phyloP scores from a whole-genome alignment of 768 basidiomycete genomes.

The Russula vinacea region DNA sequence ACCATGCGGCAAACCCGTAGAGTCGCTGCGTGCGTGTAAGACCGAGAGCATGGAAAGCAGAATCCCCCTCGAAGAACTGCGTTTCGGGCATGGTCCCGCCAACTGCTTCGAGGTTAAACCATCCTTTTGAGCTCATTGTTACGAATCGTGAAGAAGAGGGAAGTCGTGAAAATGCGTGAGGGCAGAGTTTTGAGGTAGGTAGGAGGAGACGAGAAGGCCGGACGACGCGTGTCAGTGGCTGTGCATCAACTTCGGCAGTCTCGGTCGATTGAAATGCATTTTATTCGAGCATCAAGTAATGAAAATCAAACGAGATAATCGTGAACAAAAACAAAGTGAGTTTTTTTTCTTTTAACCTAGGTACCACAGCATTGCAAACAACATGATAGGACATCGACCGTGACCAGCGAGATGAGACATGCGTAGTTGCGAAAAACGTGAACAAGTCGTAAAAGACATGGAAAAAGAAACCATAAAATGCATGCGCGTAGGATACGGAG shows the following conservation, averaged over 20 bases:
- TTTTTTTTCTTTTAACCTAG: not conserved
- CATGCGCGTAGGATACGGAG: constrained; percentile 4
- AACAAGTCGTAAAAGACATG: constrained; percentile 20
- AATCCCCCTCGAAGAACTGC: constrained; percentile 84
- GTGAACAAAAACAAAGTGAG: not conserved
- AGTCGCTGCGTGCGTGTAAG: constrained; percentile 76
- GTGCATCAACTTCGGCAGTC: not conserved
- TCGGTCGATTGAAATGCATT: not conserved
- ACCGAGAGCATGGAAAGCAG: constrained; percentile 77
- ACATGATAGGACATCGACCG: constrained; percentile 24
- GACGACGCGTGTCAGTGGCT: constrained; percentile 1
- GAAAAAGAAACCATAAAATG: constrained; percentile 1
- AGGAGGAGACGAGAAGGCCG: not conserved
- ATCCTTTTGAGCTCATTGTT: constrained; percentile 64
- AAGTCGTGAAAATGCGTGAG: constrained; percentile 7
- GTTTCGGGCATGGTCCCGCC: constrained; percentile 64
- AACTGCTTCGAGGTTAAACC: constrained; percentile 80
- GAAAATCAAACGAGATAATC: too few species aligned
- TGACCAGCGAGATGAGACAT: constrained; percentile 26
- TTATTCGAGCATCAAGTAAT: too few species aligned
- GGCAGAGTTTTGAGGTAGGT: not conserved
- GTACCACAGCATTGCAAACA: constrained; percentile 11
- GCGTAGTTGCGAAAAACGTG: constrained; percentile 11
- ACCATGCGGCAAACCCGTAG: constrained; percentile 87
- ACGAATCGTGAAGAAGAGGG: constrained; percentile 2